Conservation (phyloP, 345 rosid species). For the Hibiscus mutabilis region DNA sequence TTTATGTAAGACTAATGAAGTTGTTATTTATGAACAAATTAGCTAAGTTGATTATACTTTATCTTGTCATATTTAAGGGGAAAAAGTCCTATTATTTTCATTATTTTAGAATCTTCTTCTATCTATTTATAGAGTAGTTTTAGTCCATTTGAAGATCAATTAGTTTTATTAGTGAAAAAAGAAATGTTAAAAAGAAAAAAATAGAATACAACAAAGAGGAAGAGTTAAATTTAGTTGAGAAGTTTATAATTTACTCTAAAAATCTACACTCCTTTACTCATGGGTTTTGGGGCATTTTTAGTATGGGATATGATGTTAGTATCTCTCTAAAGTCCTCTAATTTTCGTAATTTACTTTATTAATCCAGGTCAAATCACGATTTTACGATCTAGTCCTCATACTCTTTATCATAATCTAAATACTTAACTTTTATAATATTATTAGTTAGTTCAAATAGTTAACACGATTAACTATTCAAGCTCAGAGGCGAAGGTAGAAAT, state of each 20-base stretch:
- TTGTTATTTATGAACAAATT: conserved; percentile 4
- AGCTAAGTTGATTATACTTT: neutral
- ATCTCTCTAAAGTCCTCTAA: neutral
- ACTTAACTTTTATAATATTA: no score
- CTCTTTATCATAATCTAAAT: no score
- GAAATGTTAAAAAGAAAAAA: neutral
- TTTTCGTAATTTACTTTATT: neutral
- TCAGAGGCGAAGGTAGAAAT: no score
- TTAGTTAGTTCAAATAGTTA: no score
- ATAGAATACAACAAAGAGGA: conserved; percentile 12
- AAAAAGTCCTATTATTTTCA: neutral
- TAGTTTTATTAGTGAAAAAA: conserved; percentile 10
- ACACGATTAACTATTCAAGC: no score
- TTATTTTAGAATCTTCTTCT: neutral
- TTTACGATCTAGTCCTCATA: no score
- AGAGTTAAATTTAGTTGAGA: conserved; percentile 18
- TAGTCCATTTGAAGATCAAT: conserved; percentile 1
- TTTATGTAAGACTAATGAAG: neutral
- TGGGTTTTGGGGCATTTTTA: conserved; percentile 2
- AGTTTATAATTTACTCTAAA: conserved; percentile 10
- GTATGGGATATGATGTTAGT: conserved; percentile 4
- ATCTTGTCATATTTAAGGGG: neutral
- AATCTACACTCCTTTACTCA: neutral
- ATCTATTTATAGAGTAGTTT: neutral
- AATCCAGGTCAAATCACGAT: neutral